phyloP scores from a whole-genome alignment of 129 eudicot species.

The Arctium minus region DNA sequence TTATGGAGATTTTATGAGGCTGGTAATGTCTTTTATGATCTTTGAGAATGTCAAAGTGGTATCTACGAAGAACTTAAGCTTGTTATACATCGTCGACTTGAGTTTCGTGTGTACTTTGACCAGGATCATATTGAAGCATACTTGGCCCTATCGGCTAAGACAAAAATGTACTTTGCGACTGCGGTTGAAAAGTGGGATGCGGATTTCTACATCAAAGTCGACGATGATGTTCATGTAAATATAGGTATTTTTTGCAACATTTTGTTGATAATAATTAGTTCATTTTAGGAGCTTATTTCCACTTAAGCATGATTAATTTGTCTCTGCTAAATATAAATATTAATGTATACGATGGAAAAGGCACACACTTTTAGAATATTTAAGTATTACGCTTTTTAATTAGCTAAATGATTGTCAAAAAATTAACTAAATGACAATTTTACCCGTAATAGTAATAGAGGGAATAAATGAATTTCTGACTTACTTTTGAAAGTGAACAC shows the following conservation, averaged over 20 bases:
- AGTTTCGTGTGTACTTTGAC: neutral
- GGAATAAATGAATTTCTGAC: no score
- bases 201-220: conserved; percentile 43
- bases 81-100: neutral
- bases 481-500: no score
- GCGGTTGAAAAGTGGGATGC: conserved; percentile 42
- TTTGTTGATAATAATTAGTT: neutral
- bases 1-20: conserved; percentile 41
- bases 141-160: conserved; percentile 35
- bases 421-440: no score
- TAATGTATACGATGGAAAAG: no score
- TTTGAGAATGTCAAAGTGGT: neutral
- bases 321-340: no score
- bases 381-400: no score
- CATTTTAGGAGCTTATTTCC: neutral
- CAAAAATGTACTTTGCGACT: conserved; percentile 34
- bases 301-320: neutral
- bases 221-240: conserved; percentile 45
- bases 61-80: neutral
- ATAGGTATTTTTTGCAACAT: conserved; percentile 23
- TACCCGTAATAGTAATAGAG: no score
- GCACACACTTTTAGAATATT: no score
- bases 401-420: no score
- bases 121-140: conserved; percentile 40
- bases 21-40: conserved; percentile 15